Evolutionary conservation across 495 filamentous ascomycete species (phyloP).

Genomic region (Pseudomonodictys pantanalensis): DNA sequence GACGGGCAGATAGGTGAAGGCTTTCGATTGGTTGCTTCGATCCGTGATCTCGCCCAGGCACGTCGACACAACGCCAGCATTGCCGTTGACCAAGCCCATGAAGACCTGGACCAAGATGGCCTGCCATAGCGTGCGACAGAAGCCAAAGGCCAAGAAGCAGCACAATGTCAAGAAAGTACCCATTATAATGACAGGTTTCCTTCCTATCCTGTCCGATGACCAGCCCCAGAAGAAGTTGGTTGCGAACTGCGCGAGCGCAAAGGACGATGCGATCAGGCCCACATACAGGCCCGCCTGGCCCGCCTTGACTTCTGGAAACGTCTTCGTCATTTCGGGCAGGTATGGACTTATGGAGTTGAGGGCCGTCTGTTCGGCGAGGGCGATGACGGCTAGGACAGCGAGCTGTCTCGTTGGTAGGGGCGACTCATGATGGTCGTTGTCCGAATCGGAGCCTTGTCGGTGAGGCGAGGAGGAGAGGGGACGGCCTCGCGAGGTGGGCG

Average conservation of each 20-base stretch:
- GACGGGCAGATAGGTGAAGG: slow-evolving; percentile 89
- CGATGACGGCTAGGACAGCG: slow-evolving; percentile 78
- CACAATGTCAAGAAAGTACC: slow-evolving; percentile 77
- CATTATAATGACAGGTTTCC: slow-evolving; percentile 87
- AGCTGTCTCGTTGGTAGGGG: slow-evolving; percentile 83
- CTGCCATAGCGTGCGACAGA: slow-evolving; percentile 77
- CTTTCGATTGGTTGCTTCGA: slow-evolving; percentile 83
- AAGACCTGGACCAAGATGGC: slow-evolving; percentile 78
- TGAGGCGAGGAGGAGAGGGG: slow-evolving; percentile 43
- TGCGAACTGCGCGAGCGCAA: slow-evolving; percentile 85
- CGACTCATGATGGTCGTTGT: slow-evolving; percentile 46
- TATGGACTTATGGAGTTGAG: slow-evolving; percentile 97
- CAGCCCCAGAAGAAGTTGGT: slow-evolving; percentile 96
- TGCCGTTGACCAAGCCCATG: slow-evolving; percentile 93
- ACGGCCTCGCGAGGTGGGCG: slow-evolving; percentile 73
- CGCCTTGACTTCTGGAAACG: slow-evolving; percentile 73
- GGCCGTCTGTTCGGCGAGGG: slow-evolving; percentile 90
- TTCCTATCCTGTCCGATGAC: slow-evolving; percentile 81
- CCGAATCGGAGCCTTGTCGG: slow-evolving; percentile 28
- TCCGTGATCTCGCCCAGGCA: slow-evolving; percentile 95
- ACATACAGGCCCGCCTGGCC: slow-evolving; percentile 81
- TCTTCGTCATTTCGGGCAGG: slow-evolving; percentile 83
- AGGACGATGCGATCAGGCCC: slow-evolving; percentile 81
- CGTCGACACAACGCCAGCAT: slow-evolving; percentile 82
- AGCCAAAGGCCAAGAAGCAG: slow-evolving; percentile 85